These are phyloP conservation scores for Hymenoscyphus linearis DNA, from an alignment of 2,329 filamentous ascomycete species.

Conservation along the genomic window DNA sequence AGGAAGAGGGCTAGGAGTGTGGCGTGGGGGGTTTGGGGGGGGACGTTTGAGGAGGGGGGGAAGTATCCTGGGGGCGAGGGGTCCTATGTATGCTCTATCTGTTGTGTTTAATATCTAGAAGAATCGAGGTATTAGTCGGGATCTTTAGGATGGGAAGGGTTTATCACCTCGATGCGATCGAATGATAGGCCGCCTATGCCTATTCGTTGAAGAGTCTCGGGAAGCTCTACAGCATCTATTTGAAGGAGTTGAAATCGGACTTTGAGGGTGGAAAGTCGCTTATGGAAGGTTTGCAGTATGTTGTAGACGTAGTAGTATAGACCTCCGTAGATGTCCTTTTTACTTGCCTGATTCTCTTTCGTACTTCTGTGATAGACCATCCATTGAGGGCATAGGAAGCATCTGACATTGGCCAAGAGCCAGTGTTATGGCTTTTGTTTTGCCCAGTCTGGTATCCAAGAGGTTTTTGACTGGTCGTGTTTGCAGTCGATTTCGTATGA, in stretches of 20 bases:
- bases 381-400: neutral
- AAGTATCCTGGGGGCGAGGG: neutral
- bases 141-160: neutral
- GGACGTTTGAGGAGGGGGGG: neutral
- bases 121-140: neutral
- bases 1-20: neutral
- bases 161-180: neutral
- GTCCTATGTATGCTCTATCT: neutral
- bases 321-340: neutral
- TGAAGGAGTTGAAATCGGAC: neutral
- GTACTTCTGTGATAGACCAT: neutral
- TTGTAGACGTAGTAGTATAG: neutral
- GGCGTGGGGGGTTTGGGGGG: neutral
- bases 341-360: neutral
- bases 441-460: slow-evolving; percentile 13
- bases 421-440: slow-evolving; percentile 1
- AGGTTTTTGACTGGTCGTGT: slow-evolving; percentile 8
- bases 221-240: neutral
- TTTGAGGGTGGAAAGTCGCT: neutral
- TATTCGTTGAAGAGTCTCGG: neutral
- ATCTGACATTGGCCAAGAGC: neutral
- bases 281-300: neutral
- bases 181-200: neutral
- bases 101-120: neutral
- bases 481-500: slow-evolving; percentile 16